phyloP scores from a whole-genome alignment of 805 yeast genomes.

The Scheffersomyces coipomensis region DNA sequence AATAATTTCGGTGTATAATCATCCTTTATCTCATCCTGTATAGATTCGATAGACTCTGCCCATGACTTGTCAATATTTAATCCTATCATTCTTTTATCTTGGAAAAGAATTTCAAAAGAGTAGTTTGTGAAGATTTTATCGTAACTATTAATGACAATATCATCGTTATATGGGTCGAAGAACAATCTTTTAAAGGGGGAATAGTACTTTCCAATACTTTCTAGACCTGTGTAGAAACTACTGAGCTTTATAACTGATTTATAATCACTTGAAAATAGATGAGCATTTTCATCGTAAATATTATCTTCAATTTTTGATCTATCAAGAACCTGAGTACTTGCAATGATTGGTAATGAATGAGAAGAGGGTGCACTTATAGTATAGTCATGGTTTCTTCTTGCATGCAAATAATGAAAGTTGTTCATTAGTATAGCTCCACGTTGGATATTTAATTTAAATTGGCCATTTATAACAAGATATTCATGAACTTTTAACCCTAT shows the following conservation, averaged over 20 bases:
- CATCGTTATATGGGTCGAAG: constrained; percentile 13
- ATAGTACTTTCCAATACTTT: constrained; percentile 38
- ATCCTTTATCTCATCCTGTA: not conserved
- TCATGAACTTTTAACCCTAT: constrained; percentile 46
- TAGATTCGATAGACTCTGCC: constrained; percentile 1
- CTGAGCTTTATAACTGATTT: constrained; percentile 41
- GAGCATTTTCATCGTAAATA: constrained; percentile 31
- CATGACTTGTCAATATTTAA: constrained; percentile 13
- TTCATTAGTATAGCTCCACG: constrained; percentile 50
- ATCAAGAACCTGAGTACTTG: constrained; percentile 38
- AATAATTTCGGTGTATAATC: constrained; percentile 19
- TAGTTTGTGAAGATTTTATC: constrained; percentile 19
- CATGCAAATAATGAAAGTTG: constrained; percentile 23
- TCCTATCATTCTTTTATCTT: constrained; percentile 22
- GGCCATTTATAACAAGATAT: constrained; percentile 46
- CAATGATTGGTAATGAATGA: constrained; percentile 43
- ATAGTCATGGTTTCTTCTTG: constrained; percentile 19
- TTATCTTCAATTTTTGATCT: constrained; percentile 22
- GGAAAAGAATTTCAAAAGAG: constrained; percentile 37
- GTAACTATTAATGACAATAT: constrained; percentile 1
- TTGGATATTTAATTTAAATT: constrained; percentile 39
- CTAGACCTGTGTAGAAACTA: constrained; percentile 43
- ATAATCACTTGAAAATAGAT: constrained; percentile 36
- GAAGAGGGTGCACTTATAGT: constrained; percentile 28
- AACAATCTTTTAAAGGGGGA: constrained; percentile 47